Evolutionary conservation across 164 flowering plant genomes (phyloP), one percentile per base, ranked within the genome.

Genomic region (Euptelea pleiosperma): DNA sequence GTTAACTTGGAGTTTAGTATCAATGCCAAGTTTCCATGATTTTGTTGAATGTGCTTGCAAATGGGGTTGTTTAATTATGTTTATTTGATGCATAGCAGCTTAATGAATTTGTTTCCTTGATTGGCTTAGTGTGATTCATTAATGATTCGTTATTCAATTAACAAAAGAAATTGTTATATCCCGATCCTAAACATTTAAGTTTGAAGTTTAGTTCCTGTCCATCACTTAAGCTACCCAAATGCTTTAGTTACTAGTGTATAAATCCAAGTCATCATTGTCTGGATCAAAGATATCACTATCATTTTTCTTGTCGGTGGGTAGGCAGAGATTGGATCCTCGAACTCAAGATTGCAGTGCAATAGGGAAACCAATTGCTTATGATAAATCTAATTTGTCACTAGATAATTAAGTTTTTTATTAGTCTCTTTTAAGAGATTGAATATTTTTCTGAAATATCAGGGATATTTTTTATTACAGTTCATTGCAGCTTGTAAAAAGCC

Each of bases 401-500:
- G 14, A 37, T 8, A 37, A 14, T 37, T 37, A 8, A 1, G 11
- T 37, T 37, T 37, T 37, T 37, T 37, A 9, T 37, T 9, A 37
- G 8, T 37, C 41, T 37, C 41, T 0, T 37, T 37, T 37, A 14
- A 8, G 8, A 37, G 41, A 9, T 8, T 14, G 11, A 37, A 37
- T 9, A 37, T 14, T 8, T n/a, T 43, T 43, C 47, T 43, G 47
- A n/a, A 7, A n/a, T 7, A 7, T 43, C n/a, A n/a, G n/a, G n/a
- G 47, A 8, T n/a, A n/a, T 7, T 49, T 47, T 62, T 42, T 19
- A 36, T 48, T 59, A 37, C 90, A 91, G 98, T 89, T 91, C 65
- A 85, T 91, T 69, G 96, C 92, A 63, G 98, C 98, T 2, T 88
- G 94, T 66, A 79, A 80, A 72, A 89, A 85, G 77, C 95, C 98